Percentiles rank a stretch among this genome's conserved stretches.
Evolutionary conservation across 108 stramenopile genomes (phyloP).

Genomic region (Skeletonema potamos): DNA sequence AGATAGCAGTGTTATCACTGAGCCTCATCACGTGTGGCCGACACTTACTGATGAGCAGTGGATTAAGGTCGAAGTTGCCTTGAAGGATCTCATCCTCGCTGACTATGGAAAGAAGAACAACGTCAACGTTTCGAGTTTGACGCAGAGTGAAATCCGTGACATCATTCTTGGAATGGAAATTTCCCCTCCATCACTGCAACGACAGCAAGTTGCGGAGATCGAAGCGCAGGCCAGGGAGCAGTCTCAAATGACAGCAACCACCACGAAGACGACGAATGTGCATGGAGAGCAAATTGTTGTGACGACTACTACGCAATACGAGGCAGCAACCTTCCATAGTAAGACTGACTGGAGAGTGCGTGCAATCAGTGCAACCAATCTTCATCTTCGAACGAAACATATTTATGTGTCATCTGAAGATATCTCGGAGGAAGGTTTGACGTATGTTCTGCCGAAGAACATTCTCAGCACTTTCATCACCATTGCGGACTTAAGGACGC

Average conservation of each 20-base stretch:
- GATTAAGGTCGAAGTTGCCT: slow-evolving; percentile 98
- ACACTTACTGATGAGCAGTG: slow-evolving; percentile 98
- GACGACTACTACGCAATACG: slow-evolving; percentile 97
- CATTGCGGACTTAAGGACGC: slow-evolving; percentile 94
- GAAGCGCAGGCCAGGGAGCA: slow-evolving; percentile 97
- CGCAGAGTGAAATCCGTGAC: slow-evolving; percentile 98
- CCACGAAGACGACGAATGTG: slow-evolving; percentile 98
- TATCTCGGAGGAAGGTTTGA: slow-evolving; percentile 94
- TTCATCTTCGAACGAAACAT: slow-evolving; percentile 97
- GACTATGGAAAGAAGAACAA: slow-evolving; percentile 99
- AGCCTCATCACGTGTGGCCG: slow-evolving; percentile 99
- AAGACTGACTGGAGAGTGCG: slow-evolving; percentile 99
- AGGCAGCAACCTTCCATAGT: slow-evolving; percentile 96
- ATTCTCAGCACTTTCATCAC: slow-evolving; percentile 96
- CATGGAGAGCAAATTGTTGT: slow-evolving; percentile 99
- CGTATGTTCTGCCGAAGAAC: slow-evolving; percentile 99
- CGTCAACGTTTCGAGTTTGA: slow-evolving; percentile 98
- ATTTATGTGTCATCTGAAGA: slow-evolving; percentile 98
- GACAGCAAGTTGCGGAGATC: slow-evolving; percentile 99
- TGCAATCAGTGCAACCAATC: slow-evolving; percentile 98
- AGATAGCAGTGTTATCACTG: slow-evolving; percentile 96
- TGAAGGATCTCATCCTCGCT: slow-evolving; percentile 98
- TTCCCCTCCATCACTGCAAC: slow-evolving; percentile 97
- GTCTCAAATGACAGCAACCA: slow-evolving; percentile 95
- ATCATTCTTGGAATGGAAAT: slow-evolving; percentile 99